A percentile compares a stretch with the other conserved stretches of the same genome.
Conservation (phyloP, 2,329 filamentous ascomycete genomes). For the Pezicula neosporulosa region DNA sequence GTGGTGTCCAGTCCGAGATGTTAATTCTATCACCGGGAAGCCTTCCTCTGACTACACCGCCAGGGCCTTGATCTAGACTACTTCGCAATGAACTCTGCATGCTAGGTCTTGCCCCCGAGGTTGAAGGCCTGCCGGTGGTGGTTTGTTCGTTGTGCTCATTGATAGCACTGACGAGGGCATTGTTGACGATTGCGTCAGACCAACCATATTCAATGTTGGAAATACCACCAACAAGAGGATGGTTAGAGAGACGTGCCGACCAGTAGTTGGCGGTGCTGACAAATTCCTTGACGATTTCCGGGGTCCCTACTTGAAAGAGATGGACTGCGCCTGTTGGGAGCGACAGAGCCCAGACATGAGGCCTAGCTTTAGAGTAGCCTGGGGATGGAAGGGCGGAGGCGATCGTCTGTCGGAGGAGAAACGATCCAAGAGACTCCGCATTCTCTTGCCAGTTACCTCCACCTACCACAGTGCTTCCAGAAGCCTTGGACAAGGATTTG, state of each 20-base stretch:
- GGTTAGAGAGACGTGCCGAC: conserved; percentile 90
- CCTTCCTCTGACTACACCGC: conserved; percentile 39
- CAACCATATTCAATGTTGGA: conserved; percentile 98
- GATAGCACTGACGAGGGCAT: conserved; percentile 41
- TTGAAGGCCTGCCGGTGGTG: conserved; percentile 20
- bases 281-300: conserved; percentile 92
- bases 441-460: conserved; percentile 99
- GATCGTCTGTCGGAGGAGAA: conserved; percentile 85
- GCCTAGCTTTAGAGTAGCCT: conserved; percentile 85
- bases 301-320: conserved; percentile 95
- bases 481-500: conserved; percentile 45
- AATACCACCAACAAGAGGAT: conserved; percentile 87
- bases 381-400: conserved; percentile 86
- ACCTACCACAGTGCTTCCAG: conserved; percentile 69
- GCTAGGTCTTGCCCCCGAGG: conserved; percentile 27
- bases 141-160: conserved; percentile 34
- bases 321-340: conserved; percentile 92
- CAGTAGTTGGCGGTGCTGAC: conserved; percentile 96
- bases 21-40: conserved; percentile 81
- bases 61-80: conserved; percentile 44
- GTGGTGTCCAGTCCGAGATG: conserved; percentile 86
- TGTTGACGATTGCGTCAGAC: conserved; percentile 76
- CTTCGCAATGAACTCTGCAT: conserved; percentile 60
- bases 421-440: conserved; percentile 83
- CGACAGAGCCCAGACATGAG: conserved; percentile 91